Conservation (phyloP, 139 green algal genomes). For the Pleodorina starrii region DNA sequence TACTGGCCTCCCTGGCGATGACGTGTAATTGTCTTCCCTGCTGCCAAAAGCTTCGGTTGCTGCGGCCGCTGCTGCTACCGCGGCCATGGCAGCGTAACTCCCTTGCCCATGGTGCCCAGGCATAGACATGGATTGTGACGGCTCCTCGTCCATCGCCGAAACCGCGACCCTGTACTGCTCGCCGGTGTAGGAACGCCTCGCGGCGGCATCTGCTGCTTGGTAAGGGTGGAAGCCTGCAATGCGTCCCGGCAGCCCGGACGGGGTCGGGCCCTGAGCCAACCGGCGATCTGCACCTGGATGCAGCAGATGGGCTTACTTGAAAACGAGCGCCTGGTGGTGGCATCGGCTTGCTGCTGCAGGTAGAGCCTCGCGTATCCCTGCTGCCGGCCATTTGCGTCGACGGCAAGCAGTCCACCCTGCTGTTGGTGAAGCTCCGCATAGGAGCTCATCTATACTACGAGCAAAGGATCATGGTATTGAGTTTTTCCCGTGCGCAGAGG, state of each 20-base stretch:
- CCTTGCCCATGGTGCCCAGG: not conserved
- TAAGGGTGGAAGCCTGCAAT: not conserved
- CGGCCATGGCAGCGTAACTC: conserved; percentile 13
- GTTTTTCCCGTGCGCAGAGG: not conserved
- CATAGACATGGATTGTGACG: not conserved
- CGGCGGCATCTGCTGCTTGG: conserved; percentile 12
- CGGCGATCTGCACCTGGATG: not conserved
- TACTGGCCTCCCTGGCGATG: no score
- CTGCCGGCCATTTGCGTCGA: not conserved
- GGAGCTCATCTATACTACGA: conserved; percentile 28
- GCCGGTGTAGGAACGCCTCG: not conserved
- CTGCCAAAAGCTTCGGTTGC: not conserved
- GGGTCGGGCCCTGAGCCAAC: no score
- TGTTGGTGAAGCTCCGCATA: conserved; percentile 44
- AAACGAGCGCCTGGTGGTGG: not conserved
- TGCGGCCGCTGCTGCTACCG: not conserved
- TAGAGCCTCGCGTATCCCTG: conserved; percentile 5
- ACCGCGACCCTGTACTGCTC: conserved; percentile 3
- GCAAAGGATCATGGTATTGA: not conserved
- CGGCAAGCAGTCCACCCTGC: not conserved
- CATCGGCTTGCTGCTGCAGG: conserved; percentile 23
- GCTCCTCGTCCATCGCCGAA: not conserved
- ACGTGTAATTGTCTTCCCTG: no score
- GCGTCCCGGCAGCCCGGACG: no score
- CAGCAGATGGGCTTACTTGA: not conserved